Evolutionary conservation across 2,329 filamentous ascomycete species (phyloP).

Genomic region (Xylariaceae sp.): DNA sequence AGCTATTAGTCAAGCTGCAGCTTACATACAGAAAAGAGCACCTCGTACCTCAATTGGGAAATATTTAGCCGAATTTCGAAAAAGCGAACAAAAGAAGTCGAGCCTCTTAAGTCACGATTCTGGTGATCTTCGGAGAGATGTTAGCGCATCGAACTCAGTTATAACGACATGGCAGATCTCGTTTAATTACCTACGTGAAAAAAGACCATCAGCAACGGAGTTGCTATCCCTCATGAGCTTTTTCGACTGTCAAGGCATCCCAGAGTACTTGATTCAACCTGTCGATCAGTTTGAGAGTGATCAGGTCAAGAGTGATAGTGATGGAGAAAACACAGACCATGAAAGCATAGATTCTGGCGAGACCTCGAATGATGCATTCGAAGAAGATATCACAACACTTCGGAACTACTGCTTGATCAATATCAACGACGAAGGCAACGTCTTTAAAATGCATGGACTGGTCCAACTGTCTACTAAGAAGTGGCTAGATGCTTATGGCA

Average conservation of each 20-base stretch:
- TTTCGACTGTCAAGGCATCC: constrained; percentile 51
- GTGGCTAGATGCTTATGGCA: background rate
- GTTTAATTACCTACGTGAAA: constrained; percentile 44
- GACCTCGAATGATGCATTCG: constrained; percentile 27
- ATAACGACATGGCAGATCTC: constrained; percentile 46
- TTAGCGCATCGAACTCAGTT: constrained; percentile 43
- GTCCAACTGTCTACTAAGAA: constrained; percentile 32
- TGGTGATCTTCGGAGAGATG: constrained; percentile 43
- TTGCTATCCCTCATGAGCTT: constrained; percentile 55
- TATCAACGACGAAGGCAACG: constrained; percentile 19
- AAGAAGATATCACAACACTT: constrained; percentile 45
- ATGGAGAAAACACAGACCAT: background rate
- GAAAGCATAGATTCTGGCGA: background rate
- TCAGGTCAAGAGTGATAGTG: background rate
- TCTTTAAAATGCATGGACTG: constrained; percentile 46
- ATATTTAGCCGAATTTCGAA: constrained; percentile 48
- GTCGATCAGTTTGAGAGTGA: too few species aligned
- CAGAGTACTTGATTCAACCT: constrained; percentile 39
- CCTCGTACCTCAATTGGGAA: constrained; percentile 40
- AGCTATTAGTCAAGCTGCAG: constrained; percentile 44
- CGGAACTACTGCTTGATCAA: constrained; percentile 47
- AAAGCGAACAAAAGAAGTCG: constrained; percentile 39
- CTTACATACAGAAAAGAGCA: constrained; percentile 38
- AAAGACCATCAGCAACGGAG: constrained; percentile 45
- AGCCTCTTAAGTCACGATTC: constrained; percentile 40